phyloP scores from a whole-genome alignment of 306 rosid species.

The Phaseolus lunatus region DNA sequence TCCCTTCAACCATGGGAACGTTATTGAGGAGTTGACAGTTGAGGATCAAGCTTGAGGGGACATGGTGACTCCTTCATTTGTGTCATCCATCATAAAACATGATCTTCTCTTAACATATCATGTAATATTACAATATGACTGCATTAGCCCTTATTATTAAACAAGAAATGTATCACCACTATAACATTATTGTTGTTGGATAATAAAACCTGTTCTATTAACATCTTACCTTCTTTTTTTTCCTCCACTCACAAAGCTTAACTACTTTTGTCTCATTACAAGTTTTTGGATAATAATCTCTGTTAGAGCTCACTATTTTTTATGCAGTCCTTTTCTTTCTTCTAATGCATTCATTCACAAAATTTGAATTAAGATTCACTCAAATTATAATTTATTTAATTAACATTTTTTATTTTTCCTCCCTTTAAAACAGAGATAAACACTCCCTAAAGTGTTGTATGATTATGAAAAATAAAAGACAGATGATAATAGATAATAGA shows the following conservation, averaged over 20 bases:
- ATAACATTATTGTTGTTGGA: neutral
- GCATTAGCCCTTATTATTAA: neutral
- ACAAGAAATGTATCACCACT: neutral
- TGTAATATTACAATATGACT: neutral
- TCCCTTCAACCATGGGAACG: slow-evolving; percentile 37
- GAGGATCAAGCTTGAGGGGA: slow-evolving; percentile 1
- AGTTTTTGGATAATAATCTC: neutral
- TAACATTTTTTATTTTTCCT: too few relatives aligned
- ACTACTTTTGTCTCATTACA: neutral
- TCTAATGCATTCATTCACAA: too few relatives aligned
- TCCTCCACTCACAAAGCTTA: neutral
- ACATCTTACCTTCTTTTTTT: neutral
- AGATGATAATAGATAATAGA: too few relatives aligned
- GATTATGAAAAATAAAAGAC: too few relatives aligned
- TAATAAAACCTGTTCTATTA: neutral
- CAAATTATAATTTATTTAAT: too few relatives aligned
- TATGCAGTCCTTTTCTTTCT: too few relatives aligned
- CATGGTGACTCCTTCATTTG: neutral
- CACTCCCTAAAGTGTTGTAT: too few relatives aligned
- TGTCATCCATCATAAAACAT: neutral
- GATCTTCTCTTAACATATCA: neutral
- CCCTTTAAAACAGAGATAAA: too few relatives aligned
- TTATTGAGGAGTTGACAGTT: slow-evolving; percentile 41
- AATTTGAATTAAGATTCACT: too few relatives aligned
- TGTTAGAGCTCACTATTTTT: too few relatives aligned